These are phyloP conservation scores for Clarireedia sp. DNA, from an alignment of 2,329 filamentous ascomycete species.

Conservation along the genomic window DNA sequence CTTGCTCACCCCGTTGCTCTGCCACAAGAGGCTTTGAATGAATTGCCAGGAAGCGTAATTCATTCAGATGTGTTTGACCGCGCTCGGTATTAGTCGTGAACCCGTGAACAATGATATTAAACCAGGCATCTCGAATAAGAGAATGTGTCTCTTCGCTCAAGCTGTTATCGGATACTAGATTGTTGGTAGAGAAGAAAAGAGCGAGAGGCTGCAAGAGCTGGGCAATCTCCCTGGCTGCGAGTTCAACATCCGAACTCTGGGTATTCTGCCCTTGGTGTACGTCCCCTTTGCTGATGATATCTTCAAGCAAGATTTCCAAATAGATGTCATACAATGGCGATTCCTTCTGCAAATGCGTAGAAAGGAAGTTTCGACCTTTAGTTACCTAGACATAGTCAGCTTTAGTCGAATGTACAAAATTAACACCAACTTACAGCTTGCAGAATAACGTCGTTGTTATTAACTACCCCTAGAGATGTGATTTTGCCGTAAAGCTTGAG, in stretches of 20 bases:
- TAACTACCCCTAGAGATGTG: conserved; percentile 62
- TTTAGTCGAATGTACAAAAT: neutral
- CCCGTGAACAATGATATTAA: conserved; percentile 92
- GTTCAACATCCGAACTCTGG: conserved; percentile 69
- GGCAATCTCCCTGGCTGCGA: conserved; percentile 79
- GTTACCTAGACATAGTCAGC: conserved; percentile 44
- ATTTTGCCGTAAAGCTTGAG: conserved; percentile 76
- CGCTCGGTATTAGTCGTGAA: conserved; percentile 69
- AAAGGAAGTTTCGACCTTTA: conserved; percentile 73
- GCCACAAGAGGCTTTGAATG: conserved; percentile 82
- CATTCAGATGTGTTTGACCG: conserved; percentile 63
- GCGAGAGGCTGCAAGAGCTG: conserved; percentile 85
- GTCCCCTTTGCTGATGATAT: conserved; percentile 85
- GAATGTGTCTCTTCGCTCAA: conserved; percentile 62
- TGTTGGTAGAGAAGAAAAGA: conserved; percentile 64
- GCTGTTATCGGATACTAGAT: conserved; percentile 39
- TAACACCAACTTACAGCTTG: conserved; percentile 53
- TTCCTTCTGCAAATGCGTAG: conserved; percentile 56
- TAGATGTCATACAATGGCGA: conserved; percentile 79
- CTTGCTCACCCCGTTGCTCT: conserved; percentile 78
- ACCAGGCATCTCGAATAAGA: conserved; percentile 87
- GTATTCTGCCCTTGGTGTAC: conserved; percentile 65
- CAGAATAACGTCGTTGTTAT: conserved; percentile 58
- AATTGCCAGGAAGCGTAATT: conserved; percentile 76
- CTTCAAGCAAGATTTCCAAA: conserved; percentile 73